A percentile compares a stretch with the other conserved stretches of the same genome.
These are phyloP conservation scores for Russula lepida DNA, from an alignment of 768 basidiomycete species.

Conservation along the genomic window DNA sequence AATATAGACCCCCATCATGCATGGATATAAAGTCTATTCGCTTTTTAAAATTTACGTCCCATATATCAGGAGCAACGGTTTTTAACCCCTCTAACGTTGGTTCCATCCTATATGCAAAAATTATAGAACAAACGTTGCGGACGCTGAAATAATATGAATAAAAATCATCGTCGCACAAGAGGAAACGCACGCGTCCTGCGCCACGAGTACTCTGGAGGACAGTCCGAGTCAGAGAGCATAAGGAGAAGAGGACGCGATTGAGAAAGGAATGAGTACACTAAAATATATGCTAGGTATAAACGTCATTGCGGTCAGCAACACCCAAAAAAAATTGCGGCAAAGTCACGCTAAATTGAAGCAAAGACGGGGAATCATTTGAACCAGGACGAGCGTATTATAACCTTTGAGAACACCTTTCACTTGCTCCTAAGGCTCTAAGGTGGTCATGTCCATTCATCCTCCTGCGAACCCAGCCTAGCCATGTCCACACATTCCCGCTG, in stretches of 20 bases:
- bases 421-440: background rate
- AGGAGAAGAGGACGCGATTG: background rate
- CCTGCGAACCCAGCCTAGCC: background rate
- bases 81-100: background rate
- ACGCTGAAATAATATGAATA: conserved; percentile 10
- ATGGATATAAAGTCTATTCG: too few relatives aligned
- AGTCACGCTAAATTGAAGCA: background rate
- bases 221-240: background rate
- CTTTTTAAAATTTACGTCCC: too few relatives aligned
- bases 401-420: background rate
- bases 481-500: background rate
- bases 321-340: background rate
- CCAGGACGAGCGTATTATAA: background rate
- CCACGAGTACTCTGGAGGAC: conserved; percentile 6
- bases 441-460: background rate
- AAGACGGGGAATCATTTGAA: background rate
- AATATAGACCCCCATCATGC: too few relatives aligned
- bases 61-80: background rate
- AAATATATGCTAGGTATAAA: background rate
- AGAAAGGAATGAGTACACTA: background rate
- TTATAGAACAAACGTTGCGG: background rate
- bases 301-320: background rate
- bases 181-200: conserved; percentile 7
- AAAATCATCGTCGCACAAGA: background rate
- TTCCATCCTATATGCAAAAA: background rate